Conservation (phyloP, 164 flowering plant genomes). For the Sedum album region DNA sequence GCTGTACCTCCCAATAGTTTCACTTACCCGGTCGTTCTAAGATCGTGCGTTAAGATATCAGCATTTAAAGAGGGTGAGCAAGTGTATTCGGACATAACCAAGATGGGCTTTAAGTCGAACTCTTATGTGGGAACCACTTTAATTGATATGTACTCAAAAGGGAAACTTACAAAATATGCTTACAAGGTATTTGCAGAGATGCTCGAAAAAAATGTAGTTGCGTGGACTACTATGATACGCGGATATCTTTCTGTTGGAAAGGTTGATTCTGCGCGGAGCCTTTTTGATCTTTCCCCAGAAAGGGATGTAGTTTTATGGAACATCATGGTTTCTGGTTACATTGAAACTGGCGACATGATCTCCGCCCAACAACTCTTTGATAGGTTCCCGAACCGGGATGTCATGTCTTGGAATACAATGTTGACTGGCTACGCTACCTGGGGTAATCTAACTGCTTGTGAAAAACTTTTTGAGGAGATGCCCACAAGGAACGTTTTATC, state of each 20-base stretch:
- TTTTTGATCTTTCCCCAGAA: conserved; percentile 51
- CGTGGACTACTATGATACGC: conserved; percentile 57
- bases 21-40: not conserved
- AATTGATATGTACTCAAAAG: conserved; percentile 50
- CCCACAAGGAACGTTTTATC: conserved; percentile 53
- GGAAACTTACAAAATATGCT: conserved; percentile 30
- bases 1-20: not conserved
- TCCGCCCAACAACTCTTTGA: conserved; percentile 41
- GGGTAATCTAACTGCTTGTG: conserved; percentile 31
- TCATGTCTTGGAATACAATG: conserved; percentile 59
- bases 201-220: conserved; percentile 48
- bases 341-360: conserved; percentile 33
- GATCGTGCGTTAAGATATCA: not conserved
- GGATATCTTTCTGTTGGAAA: conserved; percentile 35
- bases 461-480: conserved; percentile 48
- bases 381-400: conserved; percentile 40
- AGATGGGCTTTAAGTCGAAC: conserved; percentile 41
- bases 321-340: conserved; percentile 55
- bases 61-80: conserved; percentile 30
- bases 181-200: conserved; percentile 45
- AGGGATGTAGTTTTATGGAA: conserved; percentile 64
- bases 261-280: conserved; percentile 33
- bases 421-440: conserved; percentile 43
- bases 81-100: conserved; percentile 40
- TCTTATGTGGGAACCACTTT: conserved; percentile 46